These are phyloP conservation scores for Mucor irregularis DNA, from an alignment of 371 early-diverging fungal species.

Conservation along the genomic window DNA sequence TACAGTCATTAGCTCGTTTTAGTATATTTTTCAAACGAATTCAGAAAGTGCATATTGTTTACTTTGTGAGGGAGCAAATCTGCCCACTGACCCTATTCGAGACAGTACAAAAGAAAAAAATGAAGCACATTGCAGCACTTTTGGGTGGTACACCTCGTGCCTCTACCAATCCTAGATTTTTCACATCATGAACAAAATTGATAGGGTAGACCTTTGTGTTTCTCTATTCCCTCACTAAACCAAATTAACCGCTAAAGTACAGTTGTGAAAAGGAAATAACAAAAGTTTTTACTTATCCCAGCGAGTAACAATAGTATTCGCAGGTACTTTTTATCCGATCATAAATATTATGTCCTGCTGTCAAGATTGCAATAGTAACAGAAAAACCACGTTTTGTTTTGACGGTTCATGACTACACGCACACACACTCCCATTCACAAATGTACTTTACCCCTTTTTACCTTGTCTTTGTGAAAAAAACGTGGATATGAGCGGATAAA, in stretches of 20 bases:
- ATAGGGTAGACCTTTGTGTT: background rate
- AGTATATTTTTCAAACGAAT: background rate
- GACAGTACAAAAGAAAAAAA: background rate
- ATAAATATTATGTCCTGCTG: too few species aligned
- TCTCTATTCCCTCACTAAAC: background rate
- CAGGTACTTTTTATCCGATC: too few species aligned
- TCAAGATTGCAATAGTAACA: too few species aligned
- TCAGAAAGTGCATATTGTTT: too few species aligned
- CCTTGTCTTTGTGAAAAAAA: background rate
- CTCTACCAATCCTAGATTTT: background rate
- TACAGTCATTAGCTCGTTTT: background rate
- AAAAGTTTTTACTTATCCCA: too few species aligned
- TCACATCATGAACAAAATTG: background rate
- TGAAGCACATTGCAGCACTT: slow-evolving; percentile 26
- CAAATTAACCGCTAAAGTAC: background rate
- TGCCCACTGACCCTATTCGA: too few species aligned
- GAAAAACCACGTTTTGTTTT: background rate
- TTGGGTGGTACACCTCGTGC: slow-evolving; percentile 29
- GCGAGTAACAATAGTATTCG: too few species aligned
- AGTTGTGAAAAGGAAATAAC: too few species aligned
- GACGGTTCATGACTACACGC: too few species aligned
- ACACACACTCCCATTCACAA: too few species aligned
- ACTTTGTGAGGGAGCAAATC: too few species aligned
- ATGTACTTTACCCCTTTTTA: background rate
- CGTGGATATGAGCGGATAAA: too few species aligned